These are phyloP conservation scores for Clonostachys chloroleuca DNA, from an alignment of 2,329 filamentous ascomycete species.

Conservation along the genomic window DNA sequence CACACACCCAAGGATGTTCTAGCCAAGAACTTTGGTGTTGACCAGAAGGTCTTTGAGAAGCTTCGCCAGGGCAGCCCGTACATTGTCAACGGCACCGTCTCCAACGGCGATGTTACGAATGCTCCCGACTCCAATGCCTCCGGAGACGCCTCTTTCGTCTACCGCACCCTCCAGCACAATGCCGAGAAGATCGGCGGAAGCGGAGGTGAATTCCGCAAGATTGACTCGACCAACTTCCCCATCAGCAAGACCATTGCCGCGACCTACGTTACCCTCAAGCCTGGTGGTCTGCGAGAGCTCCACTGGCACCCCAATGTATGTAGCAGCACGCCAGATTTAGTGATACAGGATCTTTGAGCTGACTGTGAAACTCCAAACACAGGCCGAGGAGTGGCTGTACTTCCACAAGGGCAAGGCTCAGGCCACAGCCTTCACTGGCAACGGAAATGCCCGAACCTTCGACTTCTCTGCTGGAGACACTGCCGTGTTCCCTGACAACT, in stretches of 20 bases:
- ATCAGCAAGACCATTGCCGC: slow-evolving; percentile 62
- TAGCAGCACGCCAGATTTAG: neutral
- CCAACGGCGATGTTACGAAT: slow-evolving; percentile 28
- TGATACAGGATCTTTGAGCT: neutral
- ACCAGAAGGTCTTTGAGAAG: slow-evolving; percentile 52
- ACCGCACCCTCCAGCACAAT: slow-evolving; percentile 50
- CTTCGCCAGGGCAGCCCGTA: slow-evolving; percentile 56
- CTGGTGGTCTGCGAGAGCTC: slow-evolving; percentile 58
- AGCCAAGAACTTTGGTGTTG: slow-evolving; percentile 65
- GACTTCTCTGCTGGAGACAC: slow-evolving; percentile 66
- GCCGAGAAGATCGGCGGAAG: slow-evolving; percentile 54
- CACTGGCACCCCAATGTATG: slow-evolving; percentile 67
- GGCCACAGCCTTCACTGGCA: slow-evolving; percentile 62
- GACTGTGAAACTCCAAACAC: neutral
- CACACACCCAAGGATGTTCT: slow-evolving; percentile 60
- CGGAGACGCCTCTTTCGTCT: slow-evolving; percentile 59
- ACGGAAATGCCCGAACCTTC: slow-evolving; percentile 57
- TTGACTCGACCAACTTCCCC: slow-evolving; percentile 65
- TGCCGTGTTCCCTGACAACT: slow-evolving; percentile 64
- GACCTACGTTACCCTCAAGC: slow-evolving; percentile 59
- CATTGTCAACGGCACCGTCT: slow-evolving; percentile 53
- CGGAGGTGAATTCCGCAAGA: slow-evolving; percentile 58
- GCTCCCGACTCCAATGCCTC: slow-evolving; percentile 38
- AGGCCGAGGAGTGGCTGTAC: slow-evolving; percentile 69
- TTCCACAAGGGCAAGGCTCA: slow-evolving; percentile 59